A percentile compares a stretch with the other conserved stretches of the same genome.
Evolutionary conservation across 176 grass and related monocot species (phyloP).

Genomic region (Tillandsia leiboldiana): DNA sequence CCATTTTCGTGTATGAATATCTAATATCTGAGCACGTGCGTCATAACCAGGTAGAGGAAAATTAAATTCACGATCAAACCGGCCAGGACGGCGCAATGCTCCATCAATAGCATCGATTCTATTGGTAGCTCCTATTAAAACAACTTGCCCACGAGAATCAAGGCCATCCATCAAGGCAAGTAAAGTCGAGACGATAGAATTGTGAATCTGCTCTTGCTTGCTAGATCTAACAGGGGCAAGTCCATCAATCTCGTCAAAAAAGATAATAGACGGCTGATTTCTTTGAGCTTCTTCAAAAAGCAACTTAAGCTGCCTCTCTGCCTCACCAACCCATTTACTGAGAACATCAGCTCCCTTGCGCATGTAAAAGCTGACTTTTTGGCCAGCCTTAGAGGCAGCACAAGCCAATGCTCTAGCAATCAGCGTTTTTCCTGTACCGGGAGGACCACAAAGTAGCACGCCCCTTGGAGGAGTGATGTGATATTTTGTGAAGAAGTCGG

Average conservation of each 20-base stretch:
- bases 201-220: constrained; percentile 99
- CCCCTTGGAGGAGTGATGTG: constrained; percentile 98
- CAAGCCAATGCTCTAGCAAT: constrained; percentile 97
- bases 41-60: constrained; percentile 96
- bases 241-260: constrained; percentile 99
- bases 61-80: constrained; percentile 95
- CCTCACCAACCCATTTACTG: constrained; percentile 99
- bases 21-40: constrained; percentile 81
- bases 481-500: constrained; percentile 98
- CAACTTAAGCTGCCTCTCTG: constrained; percentile 95
- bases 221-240: constrained; percentile 98
- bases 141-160: constrained; percentile 97
- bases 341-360: constrained; percentile 99
- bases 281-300: constrained; percentile 99
- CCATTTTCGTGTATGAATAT: constrained; percentile 99
- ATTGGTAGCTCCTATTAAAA: constrained; percentile 98
- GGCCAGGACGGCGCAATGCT: constrained; percentile 86
- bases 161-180: constrained; percentile 99
- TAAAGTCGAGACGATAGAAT: constrained; percentile 98
- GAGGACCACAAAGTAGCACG: constrained; percentile 94
- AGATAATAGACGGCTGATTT: constrained; percentile 98
- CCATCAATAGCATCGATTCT: constrained; percentile 99
- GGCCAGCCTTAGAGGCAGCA: constrained; percentile 88
- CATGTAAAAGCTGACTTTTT: constrained; percentile 99
- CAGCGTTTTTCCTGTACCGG: constrained; percentile 93